These are phyloP conservation scores for Lachnellula suecica DNA, from an alignment of 2,329 filamentous ascomycete species.

Conservation along the genomic window DNA sequence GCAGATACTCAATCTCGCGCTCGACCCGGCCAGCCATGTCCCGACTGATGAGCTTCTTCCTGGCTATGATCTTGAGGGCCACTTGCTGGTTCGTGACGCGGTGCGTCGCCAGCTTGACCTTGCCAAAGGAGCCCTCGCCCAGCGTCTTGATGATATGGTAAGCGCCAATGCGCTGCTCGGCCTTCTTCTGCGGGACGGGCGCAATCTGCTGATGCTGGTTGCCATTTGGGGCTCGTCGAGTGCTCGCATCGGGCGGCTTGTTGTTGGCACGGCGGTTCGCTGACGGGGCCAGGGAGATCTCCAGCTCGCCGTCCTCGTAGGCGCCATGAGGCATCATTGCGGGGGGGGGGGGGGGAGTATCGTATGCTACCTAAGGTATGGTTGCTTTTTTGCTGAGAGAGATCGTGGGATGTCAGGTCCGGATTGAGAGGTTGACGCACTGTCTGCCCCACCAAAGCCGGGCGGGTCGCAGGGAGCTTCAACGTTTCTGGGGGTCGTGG, in stretches of 20 bases:
- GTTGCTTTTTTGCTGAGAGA: constrained; percentile 16
- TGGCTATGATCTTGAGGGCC: constrained; percentile 94
- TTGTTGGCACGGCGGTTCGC: constrained; percentile 54
- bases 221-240: constrained; percentile 25
- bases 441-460: constrained; percentile 21
- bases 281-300: constrained; percentile 69
- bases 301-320: constrained; percentile 81
- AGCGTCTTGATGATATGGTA: constrained; percentile 90
- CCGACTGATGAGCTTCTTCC: constrained; percentile 92
- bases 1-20: constrained; percentile 96
- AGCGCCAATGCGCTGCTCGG: constrained; percentile 83
- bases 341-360: constrained; percentile 5
- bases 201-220: constrained; percentile 19
- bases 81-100: constrained; percentile 92
- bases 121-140: constrained; percentile 96
- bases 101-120: constrained; percentile 95
- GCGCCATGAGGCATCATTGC: constrained; percentile 32
- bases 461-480: constrained; percentile 1
- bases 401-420: neutral
- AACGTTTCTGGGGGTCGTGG: constrained; percentile 6
- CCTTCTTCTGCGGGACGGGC: constrained; percentile 44
- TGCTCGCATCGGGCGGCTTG: constrained; percentile 32
- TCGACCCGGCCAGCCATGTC: constrained; percentile 98
- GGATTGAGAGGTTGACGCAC: constrained; percentile 4
- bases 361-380: constrained; percentile 9